Base-by-base conservation (phyloP, 2,329 filamentous ascomycete species). In the Aspergillus vadensis region DNA sequence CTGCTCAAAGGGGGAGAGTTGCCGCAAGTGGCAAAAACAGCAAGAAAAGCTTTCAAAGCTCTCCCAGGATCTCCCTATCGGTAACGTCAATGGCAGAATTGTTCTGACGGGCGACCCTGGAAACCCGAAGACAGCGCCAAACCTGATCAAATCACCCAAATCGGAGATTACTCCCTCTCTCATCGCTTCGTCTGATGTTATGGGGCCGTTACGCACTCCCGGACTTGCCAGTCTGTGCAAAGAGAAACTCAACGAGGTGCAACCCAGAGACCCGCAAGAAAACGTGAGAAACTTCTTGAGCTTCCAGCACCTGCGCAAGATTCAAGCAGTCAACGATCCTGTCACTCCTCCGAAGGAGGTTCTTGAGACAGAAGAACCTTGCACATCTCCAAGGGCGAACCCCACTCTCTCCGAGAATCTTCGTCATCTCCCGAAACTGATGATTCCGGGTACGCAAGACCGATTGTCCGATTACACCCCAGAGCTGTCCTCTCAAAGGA, bases 271-370 rank as follows among this genome's bases (percentile, higher is more conserved):
- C 71, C 91, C 93, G 6, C 93, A 96, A 75, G 93, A 97, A 77
- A 96, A 94, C 68, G 92, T 98, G 38, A 88, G 91, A 71, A 91
- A 96, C 66, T 98, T 97, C 77, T 84, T 98, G 56, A 86, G 86
- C 71, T 93, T 97, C 74, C 94, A 98, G 74, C 88, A 90, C 74
- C 54, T 79, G 1, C 71, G 64, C 49, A 63, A 55, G 23, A 56
- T 72, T 15, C 67, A 69, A 71, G 63, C 67, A 21, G 59, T 49
- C 2, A 52, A 41, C 1, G 53, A 64, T 15, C 62, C 62, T 50
- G 49, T 59, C 6, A 64, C 62, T 6, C 61, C 61, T 7, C 61
- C 61, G 9, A 14, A 21, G 4, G 61, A 63, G 23, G 36, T 44
- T 5, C 30, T 59, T 36, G 30, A 55, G 23, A 58, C 66, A 5